Conservation (phyloP, 495 filamentous ascomycete species). For the Neurospora tetrasperma region DNA sequence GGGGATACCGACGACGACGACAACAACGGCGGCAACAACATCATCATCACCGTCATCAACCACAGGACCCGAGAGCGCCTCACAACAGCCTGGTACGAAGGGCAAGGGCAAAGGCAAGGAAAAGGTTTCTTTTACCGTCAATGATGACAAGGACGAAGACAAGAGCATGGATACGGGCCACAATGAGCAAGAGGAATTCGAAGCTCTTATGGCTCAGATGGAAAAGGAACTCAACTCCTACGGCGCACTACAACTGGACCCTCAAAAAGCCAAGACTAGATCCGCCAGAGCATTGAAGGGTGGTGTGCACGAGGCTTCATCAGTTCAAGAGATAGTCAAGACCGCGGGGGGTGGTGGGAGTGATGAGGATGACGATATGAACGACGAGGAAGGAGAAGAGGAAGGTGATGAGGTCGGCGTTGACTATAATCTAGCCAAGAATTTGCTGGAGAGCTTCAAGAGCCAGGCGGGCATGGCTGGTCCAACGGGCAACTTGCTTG, state of each 20-base stretch:
- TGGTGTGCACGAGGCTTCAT: conserved; percentile 3
- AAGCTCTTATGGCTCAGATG: conserved; percentile 63
- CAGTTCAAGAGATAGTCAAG: neutral
- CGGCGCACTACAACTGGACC: conserved; percentile 62
- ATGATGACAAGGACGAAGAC: conserved; percentile 14
- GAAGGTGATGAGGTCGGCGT: conserved; percentile 52
- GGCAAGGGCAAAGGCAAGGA: conserved; percentile 3
- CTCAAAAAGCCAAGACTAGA: conserved; percentile 7
- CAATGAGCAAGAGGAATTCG: conserved; percentile 60
- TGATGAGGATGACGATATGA: neutral
- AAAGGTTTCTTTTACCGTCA: conserved; percentile 14
- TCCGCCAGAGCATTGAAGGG: conserved; percentile 5
- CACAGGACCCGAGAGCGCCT: neutral
- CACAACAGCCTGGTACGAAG: conserved; percentile 8
- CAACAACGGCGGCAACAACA: conserved; percentile 1
- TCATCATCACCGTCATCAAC: neutral
- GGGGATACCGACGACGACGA: conserved; percentile 49
- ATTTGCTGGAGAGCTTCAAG: conserved; percentile 86
- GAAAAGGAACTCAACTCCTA: conserved; percentile 69
- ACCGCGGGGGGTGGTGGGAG: conserved; percentile 6
- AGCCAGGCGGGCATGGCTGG: conserved; percentile 75
- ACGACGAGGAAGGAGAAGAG: conserved; percentile 26
- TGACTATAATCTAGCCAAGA: conserved; percentile 82
- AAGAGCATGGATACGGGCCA: conserved; percentile 21
- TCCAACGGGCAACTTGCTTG: conserved; percentile 75